These are phyloP conservation scores for Lactarius tabidus DNA, from an alignment of 768 basidiomycete genomes.

Conservation along the genomic window DNA sequence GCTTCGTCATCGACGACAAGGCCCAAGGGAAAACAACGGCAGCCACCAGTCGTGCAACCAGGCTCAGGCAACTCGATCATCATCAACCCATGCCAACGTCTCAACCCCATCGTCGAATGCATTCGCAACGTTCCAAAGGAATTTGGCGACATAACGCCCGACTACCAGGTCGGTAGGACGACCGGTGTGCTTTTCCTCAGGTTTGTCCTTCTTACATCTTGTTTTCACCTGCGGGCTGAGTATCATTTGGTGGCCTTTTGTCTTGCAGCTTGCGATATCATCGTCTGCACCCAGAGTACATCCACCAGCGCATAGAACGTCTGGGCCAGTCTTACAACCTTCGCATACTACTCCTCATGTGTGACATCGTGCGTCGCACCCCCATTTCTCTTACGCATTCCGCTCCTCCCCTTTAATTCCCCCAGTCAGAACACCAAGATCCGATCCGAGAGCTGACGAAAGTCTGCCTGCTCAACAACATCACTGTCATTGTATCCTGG, in stretches of 20 bases:
- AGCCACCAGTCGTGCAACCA: conserved; percentile 35
- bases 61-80: conserved; percentile 35
- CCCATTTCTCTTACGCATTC: neutral
- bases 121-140: conserved; percentile 91
- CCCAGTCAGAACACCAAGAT: conserved; percentile 90
- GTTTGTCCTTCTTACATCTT: conserved; percentile 37
- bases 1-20: neutral
- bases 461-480: conserved; percentile 86
- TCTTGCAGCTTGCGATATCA: conserved; percentile 79
- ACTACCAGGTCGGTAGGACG: conserved; percentile 94
- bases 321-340: conserved; percentile 79
- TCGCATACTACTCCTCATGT: conserved; percentile 81
- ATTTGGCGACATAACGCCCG: conserved; percentile 88
- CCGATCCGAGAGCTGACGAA: conserved; percentile 91
- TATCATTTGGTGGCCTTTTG: neutral
- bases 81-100: conserved; percentile 46
- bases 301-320: conserved; percentile 85
- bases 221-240: neutral
- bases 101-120: conserved; percentile 84
- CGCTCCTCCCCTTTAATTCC: neutral
- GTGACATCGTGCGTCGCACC: conserved; percentile 74
- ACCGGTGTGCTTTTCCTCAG: conserved; percentile 91
- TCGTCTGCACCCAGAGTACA: conserved; percentile 95
- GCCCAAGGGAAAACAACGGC: conserved; percentile 17
- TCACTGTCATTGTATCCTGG: conserved; percentile 91